Evolutionary conservation across 148 eudicot species (phyloP), one percentile per base, ranked within the genome.

Genomic region (Chenopodium quinoa): DNA sequence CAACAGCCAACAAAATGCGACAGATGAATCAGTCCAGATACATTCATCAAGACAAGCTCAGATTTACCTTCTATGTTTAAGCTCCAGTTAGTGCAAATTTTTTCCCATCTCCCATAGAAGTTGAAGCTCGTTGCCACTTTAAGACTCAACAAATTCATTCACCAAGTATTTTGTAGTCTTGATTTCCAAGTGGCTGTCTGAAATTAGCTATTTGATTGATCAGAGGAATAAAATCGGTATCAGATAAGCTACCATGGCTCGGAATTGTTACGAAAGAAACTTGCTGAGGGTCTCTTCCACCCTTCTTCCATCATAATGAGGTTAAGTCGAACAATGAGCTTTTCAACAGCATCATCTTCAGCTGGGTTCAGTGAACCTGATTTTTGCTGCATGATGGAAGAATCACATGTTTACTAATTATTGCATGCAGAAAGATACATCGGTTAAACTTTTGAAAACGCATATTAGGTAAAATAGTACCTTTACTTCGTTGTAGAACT

Each of bases 241-340:
- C 72, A 74, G 27, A 81, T 32, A 44, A 67, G 37, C 86, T 86
- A 92, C 97, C 94, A 93, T 47, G 97, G 97, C 71, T 93, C 97
- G 19, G 97, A 86, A 73, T 87, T 86, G 81, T 86, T 85, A 58
- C 84, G 86, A 46, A 90, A 85, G 82, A 87, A 81, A 70, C 56
- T 89, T 79, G 34, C 85, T 32, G 90, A 74, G 64, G 90, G 90
- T 34, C 52, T 79, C 80, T 85, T 90, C 97, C 94, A 91, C 73
- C 92, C 93, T 66, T 87, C 93, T 78, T 93, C 94, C 97, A 86
- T 91, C 77, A 87, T 67, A 81, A 93, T 91, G 72, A 93, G 91
- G 86, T 89, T 87, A 22, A 93, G 93, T 54, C 97, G 91, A 67
- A 87, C 73, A 40, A 88, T 81, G 50, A 93, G 80, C 78, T 90